Evolutionary conservation across 2,329 filamentous ascomycete species (phyloP), one percentile per base, ranked within the genome.

Genomic region (Gaeumannomyces sp.): DNA sequence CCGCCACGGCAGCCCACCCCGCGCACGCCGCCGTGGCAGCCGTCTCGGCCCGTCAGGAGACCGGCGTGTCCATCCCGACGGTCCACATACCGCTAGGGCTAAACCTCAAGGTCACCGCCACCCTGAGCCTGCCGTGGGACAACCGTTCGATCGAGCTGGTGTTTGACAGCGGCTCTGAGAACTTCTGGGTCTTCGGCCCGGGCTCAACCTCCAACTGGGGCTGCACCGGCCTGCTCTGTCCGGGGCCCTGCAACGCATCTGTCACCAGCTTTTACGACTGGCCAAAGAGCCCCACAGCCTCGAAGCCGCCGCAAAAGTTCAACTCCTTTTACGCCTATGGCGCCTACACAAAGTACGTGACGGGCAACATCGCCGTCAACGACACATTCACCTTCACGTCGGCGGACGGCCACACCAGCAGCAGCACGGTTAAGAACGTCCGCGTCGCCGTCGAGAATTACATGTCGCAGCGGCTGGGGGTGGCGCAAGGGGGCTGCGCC

Each of bases 391-490:
- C 61, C n/a, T 72, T 72, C 61, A 57, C 60, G 69, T 66, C 58
- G 69, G 59, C 14, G 61, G 67, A 16, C 31, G 31, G 28, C 31
- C 11, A 3, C 11, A 4, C 50, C 1, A 25, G 27, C 61, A 10
- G 45, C 5, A 33, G 27, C 61, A 63, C 13, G 28, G 61, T 75
- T 13, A 60, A 69, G 13, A 68, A 72, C 60, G 67, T 72, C 27
- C 69, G 70, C 31, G 69, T 74, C 38, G 71, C 72, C 57, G 64
- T 76, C 3, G 69, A 68, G 45, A 66, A 71, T 62, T 71, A 68
- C 66, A 67, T 72, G 16, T 66, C 68, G 25, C 61, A 72, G 29
- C 65, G 67, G 10, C 6, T 13, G 11, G 11, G 35, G 11, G 35
- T 38, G 6, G 19, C 4, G 45, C 45, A 60, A 28, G 60, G 6